phyloP scores from a whole-genome alignment of 2,329 filamentous ascomycete species.

The Proliferodiscus dingleyae region DNA sequence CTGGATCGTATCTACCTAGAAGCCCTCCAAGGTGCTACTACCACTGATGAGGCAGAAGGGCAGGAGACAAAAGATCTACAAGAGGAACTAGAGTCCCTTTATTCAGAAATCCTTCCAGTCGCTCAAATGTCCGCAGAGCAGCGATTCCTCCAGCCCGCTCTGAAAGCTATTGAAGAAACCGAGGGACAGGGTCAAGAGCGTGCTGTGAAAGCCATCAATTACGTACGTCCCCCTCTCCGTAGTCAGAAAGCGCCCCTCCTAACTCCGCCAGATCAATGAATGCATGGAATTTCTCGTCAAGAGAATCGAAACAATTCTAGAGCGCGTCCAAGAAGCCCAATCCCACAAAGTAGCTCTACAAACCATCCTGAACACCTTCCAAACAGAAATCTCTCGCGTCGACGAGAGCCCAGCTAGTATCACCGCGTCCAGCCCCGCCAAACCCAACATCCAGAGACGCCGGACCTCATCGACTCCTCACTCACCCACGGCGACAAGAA shows the following conservation, averaged over 20 bases:
- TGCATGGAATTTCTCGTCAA: conserved; percentile 49
- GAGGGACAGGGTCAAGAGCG: conserved; percentile 41
- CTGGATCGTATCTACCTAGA: conserved; percentile 54
- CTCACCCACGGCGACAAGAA: conserved; percentile 26
- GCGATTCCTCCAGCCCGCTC: conserved; percentile 59
- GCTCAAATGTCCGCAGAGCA: conserved; percentile 67
- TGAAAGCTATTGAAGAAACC: conserved; percentile 40
- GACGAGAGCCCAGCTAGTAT: conserved; percentile 1
- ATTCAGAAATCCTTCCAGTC: conserved; percentile 64
- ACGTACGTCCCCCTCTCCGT: conserved; percentile 37
- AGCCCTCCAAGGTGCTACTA: conserved; percentile 29
- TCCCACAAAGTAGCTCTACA: conserved; percentile 39
- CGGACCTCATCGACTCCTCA: conserved; percentile 16
- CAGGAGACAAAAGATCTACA: conserved; percentile 48
- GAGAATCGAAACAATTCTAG: conserved; percentile 39
- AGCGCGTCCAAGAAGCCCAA: conserved; percentile 40
- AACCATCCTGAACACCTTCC: conserved; percentile 41
- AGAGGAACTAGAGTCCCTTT: conserved; percentile 64
- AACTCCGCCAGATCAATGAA: conserved; percentile 40
- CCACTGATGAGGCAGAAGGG: conserved; percentile 9
- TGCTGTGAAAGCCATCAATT: conserved; percentile 44
- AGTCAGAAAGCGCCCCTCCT: not conserved
- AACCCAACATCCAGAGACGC: conserved; percentile 15
- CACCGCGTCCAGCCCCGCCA: conserved; percentile 13
- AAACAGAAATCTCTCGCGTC: conserved; percentile 36